A percentile compares a stretch with the other conserved stretches of the same genome.
These are phyloP conservation scores for Diplogelasinospora grovesii DNA, from an alignment of 495 filamentous ascomycete species.

Conservation along the genomic window DNA sequence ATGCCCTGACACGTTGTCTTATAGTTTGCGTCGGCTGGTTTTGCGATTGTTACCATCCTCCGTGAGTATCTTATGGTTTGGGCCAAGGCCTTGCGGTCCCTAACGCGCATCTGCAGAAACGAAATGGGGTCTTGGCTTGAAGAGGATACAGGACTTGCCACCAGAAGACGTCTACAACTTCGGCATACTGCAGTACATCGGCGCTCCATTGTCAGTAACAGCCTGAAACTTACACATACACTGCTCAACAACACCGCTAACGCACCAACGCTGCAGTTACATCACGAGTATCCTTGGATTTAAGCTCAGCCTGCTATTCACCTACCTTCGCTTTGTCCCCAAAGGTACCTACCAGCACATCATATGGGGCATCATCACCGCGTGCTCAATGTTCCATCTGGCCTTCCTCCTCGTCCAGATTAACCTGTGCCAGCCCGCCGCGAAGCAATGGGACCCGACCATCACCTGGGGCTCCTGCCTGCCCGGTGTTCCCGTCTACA, in stretches of 20 bases:
- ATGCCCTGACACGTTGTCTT: not conserved
- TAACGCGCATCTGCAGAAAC: constrained; percentile 29
- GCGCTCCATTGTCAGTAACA: constrained; percentile 33
- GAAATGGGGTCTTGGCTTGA: constrained; percentile 36
- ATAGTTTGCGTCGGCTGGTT: constrained; percentile 22
- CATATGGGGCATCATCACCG: constrained; percentile 28
- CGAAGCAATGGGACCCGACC: constrained; percentile 40
- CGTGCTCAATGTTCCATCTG: constrained; percentile 26
- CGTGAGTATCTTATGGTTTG: constrained; percentile 28
- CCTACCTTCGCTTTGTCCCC: constrained; percentile 45
- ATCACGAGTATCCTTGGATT: constrained; percentile 43
- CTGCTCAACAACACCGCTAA: constrained; percentile 3
- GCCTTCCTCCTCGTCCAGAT: constrained; percentile 33
- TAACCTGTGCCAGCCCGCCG: constrained; percentile 40
- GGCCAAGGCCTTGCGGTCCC: no score
- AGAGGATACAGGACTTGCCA: constrained; percentile 25
- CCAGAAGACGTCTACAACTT: constrained; percentile 30
- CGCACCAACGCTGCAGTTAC: constrained; percentile 22
- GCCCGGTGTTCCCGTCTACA: constrained; percentile 37
- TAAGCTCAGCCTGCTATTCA: constrained; percentile 44
- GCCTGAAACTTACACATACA: constrained; percentile 2
- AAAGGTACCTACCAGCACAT: constrained; percentile 31
- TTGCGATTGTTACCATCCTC: constrained; percentile 20
- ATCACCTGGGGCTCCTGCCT: constrained; percentile 36
- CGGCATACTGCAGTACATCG: constrained; percentile 34